phyloP scores from a whole-genome alignment of 768 basidiomycete species.

The Lyophyllum shimeji region DNA sequence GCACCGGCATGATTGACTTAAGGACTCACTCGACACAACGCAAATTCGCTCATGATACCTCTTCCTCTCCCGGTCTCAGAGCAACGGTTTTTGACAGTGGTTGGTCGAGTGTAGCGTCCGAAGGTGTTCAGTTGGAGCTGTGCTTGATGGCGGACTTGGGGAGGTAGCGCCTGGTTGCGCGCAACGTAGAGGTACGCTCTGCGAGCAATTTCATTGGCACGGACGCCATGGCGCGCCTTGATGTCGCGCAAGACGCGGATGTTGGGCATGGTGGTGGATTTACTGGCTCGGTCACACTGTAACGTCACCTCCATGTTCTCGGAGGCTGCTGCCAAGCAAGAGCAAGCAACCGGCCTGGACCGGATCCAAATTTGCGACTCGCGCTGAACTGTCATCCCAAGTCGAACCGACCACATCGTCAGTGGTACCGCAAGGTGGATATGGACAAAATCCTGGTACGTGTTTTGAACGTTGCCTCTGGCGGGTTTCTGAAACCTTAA shows the following conservation, averaged over 20 bases:
- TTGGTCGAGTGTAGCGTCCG: slow-evolving; percentile 78
- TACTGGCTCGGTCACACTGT: slow-evolving; percentile 8
- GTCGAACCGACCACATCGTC: not conserved
- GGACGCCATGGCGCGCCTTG: slow-evolving; percentile 71
- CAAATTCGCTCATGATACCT: slow-evolving; percentile 89
- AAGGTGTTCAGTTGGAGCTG: slow-evolving; percentile 92
- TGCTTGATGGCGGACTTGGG: slow-evolving; percentile 89
- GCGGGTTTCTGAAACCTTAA: not conserved
- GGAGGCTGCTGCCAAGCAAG: slow-evolving; percentile 24
- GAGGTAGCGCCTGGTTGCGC: slow-evolving; percentile 84
- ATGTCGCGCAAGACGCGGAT: slow-evolving; percentile 71
- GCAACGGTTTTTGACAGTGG: slow-evolving; percentile 88
- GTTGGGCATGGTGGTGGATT: slow-evolving; percentile 34
- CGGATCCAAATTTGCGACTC: slow-evolving; percentile 22
- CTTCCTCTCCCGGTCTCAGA: slow-evolving; percentile 81
- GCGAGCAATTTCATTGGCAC: slow-evolving; percentile 76
- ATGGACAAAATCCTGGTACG: slow-evolving; percentile 26
- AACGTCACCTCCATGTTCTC: slow-evolving; percentile 1
- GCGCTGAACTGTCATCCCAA: not conserved
- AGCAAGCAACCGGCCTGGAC: slow-evolving; percentile 35
- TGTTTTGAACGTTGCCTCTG: slow-evolving; percentile 1
- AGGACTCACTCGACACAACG: slow-evolving; percentile 66
- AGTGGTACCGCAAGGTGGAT: slow-evolving; percentile 15
- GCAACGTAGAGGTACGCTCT: slow-evolving; percentile 93
- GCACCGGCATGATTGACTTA: not conserved